Conservation (phyloP, 1,284 basidiomycete genomes). For the Cronartium ribicola region DNA sequence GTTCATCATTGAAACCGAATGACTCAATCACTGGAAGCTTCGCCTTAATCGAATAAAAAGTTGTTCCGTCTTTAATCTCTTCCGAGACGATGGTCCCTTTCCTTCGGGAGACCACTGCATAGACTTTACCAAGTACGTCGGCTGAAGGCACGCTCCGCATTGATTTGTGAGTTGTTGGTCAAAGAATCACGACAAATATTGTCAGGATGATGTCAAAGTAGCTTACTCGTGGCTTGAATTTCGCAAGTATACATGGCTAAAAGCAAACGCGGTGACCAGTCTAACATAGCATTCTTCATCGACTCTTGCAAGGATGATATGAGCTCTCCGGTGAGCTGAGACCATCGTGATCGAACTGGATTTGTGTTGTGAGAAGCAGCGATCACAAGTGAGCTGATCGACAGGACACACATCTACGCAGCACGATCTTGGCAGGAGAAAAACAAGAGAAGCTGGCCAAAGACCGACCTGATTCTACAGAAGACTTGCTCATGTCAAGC, state of each 20-base stretch:
- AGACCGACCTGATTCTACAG: constrained; percentile 58
- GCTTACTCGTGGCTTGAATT: constrained; percentile 90
- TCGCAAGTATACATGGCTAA: constrained; percentile 99
- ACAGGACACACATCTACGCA: neutral
- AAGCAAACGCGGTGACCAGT: constrained; percentile 97
- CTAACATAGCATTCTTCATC: constrained; percentile 79
- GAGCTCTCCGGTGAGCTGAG: constrained; percentile 79
- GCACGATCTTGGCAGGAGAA: neutral
- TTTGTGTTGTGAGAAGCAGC: too few species aligned
- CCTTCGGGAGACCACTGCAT: constrained; percentile 85
- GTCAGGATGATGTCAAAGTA: constrained; percentile 42
- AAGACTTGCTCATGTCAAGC: constrained; percentile 57
- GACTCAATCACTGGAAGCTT: constrained; percentile 93
- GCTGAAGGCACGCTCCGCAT: constrained; percentile 56
- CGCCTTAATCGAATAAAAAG: constrained; percentile 86
- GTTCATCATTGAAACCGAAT: constrained; percentile 97
- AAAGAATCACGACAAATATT: neutral
- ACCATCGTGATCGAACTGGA: constrained; percentile 61
- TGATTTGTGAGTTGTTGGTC: neutral
- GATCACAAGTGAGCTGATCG: neutral
- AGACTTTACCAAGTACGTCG: constrained; percentile 96
- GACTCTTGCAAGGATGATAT: constrained; percentile 85
- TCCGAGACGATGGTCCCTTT: constrained; percentile 88
- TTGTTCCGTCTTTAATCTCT: constrained; percentile 97
- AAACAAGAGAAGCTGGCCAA: neutral